phyloP scores from a whole-genome alignment of 441 rosid genomes.

The Macaranga tanarius region DNA sequence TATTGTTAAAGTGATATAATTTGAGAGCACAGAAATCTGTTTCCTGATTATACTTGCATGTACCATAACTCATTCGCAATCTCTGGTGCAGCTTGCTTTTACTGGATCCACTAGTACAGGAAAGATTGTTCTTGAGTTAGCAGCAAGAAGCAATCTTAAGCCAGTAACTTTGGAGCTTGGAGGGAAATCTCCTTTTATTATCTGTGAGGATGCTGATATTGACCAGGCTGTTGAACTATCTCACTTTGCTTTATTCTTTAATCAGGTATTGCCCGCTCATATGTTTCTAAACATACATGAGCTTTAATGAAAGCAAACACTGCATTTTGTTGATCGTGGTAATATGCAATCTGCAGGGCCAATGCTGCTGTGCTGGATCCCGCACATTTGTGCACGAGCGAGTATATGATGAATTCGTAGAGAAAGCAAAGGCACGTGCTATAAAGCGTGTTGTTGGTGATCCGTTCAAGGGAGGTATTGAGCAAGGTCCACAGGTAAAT shows the following conservation, averaged over 20 bases:
- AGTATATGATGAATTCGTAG: constrained; percentile 72
- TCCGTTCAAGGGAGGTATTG: constrained; percentile 74
- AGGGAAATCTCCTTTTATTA: constrained; percentile 84
- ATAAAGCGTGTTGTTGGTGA: constrained; percentile 71
- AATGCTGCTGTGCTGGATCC: constrained; percentile 90
- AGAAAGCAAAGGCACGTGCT: constrained; percentile 81
- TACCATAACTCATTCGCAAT: neutral
- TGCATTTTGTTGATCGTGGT: neutral
- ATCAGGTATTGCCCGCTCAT: constrained; percentile 49
- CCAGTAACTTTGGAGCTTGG: constrained; percentile 87
- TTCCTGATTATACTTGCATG: neutral
- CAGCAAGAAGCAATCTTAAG: constrained; percentile 84
- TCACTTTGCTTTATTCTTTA: constrained; percentile 79
- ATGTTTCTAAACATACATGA: neutral
- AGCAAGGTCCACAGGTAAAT: constrained; percentile 91
- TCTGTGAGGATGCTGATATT: constrained; percentile 78
- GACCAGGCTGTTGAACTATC: constrained; percentile 81
- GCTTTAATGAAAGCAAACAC: neutral
- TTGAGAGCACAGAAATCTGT: neutral
- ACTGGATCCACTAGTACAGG: constrained; percentile 80
- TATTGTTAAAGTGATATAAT: too few relatives aligned
- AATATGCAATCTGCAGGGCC: constrained; percentile 52
- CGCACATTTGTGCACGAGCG: constrained; percentile 81
- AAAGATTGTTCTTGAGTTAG: constrained; percentile 55
- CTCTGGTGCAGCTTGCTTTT: constrained; percentile 60